Base-by-base conservation (phyloP, 768 basidiomycete genomes). In the Tylopilus vinaceipallidus region DNA sequence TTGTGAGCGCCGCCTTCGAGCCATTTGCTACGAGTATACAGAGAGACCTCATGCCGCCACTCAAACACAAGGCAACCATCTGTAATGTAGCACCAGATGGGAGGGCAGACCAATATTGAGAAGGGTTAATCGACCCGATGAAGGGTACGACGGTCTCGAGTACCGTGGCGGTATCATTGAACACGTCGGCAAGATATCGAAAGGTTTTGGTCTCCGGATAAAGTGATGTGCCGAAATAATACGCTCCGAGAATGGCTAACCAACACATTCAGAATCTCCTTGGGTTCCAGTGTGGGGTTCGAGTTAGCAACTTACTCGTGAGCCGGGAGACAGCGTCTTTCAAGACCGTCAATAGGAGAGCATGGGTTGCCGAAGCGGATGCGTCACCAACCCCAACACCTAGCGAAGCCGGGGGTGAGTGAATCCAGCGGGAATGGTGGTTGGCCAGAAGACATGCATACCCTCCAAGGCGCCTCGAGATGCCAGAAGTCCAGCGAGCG, bases 161-260 rank as follows among this genome's bases (percentile, higher is more conserved):
- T 7, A 84, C 69, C 32, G 82, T 75, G 4, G 83, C 75, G 0
- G 72, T 65, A 52, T 87, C 84, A 51, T 86, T 86, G 52, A 84
- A 68, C 13, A 86, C 71, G 56, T 88, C 85, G 0, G 84, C 86
- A 22, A 84, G 71, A 42, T 85, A 71, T 13, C 85, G 79, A 54
- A 84, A 88, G 1, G 74, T 81, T 63, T 87, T 88, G 1, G 83
- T 82, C 67, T 88, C 85, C 4, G 86, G 82, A 27, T 75, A 80
- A 4, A 88, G 75, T 0, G 78, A 81, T 0, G 84, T 80, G 2
- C 86, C 84, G 17, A 86, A 67, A 35, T 74, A 70, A 59, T 84
- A 83, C 1, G 81, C 86, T 4, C 74, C 79, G 7, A 80, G 54
- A 38, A 88, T 86, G 8, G 86, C 86, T 86, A 29, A 52, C 7